A percentile compares a stretch with the other conserved stretches of the same genome.
Evolutionary conservation across 2,329 filamentous ascomycete species (phyloP).

Genomic region (Pseudogymnoascus sp.): DNA sequence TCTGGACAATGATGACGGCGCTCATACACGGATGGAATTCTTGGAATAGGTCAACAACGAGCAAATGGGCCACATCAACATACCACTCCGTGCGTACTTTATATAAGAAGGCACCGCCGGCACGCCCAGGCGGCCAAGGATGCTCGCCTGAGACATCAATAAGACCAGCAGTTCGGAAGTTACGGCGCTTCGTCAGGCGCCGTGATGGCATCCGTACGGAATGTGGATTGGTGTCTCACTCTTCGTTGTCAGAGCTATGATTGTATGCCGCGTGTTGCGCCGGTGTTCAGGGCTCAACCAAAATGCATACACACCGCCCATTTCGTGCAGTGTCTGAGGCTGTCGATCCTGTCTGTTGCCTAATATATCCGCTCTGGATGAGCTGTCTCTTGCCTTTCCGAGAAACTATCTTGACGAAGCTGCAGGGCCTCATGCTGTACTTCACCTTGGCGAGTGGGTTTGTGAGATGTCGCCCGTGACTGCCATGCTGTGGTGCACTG

Average conservation of each 20-base stretch:
- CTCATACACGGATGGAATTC: background rate
- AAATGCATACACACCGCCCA: background rate
- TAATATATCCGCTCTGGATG: background rate
- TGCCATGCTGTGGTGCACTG: background rate
- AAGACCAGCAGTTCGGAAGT: background rate
- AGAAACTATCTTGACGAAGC: background rate
- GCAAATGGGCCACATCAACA: background rate
- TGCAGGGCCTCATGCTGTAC: background rate
- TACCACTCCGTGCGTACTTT: background rate
- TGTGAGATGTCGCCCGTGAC: background rate
- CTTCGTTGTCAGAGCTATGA: background rate
- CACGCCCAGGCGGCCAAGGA: background rate
- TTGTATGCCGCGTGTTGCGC: background rate
- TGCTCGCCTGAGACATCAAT: background rate
- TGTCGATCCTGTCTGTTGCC: background rate
- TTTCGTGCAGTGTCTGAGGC: background rate
- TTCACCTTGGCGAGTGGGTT: background rate
- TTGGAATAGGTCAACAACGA: background rate
- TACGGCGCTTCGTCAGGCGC: too few species aligned
- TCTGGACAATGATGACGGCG: background rate
- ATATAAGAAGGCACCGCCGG: background rate
- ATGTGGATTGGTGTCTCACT: background rate
- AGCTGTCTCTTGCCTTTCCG: background rate
- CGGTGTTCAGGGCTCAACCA: background rate
- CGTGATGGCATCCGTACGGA: background rate